phyloP scores from a whole-genome alignment of 2,329 filamentous ascomycete species.

The Epicoccum sorghinum region DNA sequence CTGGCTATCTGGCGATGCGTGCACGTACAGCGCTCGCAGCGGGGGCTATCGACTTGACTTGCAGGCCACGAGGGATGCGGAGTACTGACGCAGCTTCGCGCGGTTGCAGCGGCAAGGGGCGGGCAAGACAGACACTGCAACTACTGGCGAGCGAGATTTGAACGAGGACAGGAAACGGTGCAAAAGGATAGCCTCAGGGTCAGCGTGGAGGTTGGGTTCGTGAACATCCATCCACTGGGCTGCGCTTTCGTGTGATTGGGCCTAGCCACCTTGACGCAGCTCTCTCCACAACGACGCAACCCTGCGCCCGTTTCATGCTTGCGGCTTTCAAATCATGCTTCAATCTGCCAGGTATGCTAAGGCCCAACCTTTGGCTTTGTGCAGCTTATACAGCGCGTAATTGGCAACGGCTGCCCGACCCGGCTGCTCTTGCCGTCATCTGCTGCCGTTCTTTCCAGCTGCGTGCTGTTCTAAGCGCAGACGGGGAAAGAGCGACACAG shows the following conservation, averaged over 20 bases:
- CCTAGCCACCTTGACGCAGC: constrained; percentile 14
- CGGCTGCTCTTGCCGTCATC: constrained; percentile 9
- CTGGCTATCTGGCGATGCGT: constrained; percentile 18
- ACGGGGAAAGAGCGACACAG: constrained; percentile 16
- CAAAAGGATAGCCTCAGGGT: constrained; percentile 17
- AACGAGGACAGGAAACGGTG: constrained; percentile 2
- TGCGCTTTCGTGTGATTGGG: constrained; percentile 14
- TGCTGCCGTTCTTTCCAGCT: constrained; percentile 11
- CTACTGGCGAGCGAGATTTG: constrained; percentile 2
- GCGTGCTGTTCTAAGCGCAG: constrained; percentile 5
- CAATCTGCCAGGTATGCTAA: background rate
- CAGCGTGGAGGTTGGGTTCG: constrained; percentile 19
- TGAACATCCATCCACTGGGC: constrained; percentile 16
- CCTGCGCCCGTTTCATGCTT: constrained; percentile 16
- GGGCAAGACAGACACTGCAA: constrained; percentile 6
- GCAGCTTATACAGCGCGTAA: constrained; percentile 6
- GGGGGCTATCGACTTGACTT: constrained; percentile 23
- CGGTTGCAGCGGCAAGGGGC: constrained; percentile 6
- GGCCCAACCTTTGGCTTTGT: background rate
- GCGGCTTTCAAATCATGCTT: constrained; percentile 2
- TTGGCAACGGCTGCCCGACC: background rate
- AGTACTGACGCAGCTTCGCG: constrained; percentile 19
- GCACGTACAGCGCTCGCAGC: constrained; percentile 18
- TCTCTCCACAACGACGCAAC: constrained; percentile 17
- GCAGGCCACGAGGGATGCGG: constrained; percentile 20